Evolutionary conservation across 1,284 basidiomycete genomes (phyloP).

Genomic region (Lignosus rhinocerotis): DNA sequence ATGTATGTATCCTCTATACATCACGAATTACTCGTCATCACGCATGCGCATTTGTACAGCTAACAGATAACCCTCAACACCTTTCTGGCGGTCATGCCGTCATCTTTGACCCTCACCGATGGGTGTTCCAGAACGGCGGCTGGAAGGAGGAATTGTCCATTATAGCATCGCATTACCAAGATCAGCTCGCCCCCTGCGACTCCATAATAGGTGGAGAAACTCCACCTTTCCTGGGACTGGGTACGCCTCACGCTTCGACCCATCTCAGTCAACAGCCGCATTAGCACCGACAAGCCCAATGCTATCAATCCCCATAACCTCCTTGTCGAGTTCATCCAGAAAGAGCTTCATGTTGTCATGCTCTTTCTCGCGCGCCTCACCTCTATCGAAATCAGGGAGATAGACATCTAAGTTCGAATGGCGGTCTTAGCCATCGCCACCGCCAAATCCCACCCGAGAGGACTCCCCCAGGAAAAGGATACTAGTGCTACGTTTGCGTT

Average conservation of each 20-base stretch:
- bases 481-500: not conserved
- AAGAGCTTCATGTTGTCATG: constrained; percentile 44
- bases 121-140: constrained; percentile 35
- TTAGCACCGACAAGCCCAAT: constrained; percentile 37
- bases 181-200: constrained; percentile 39
- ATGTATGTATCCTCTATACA: constrained; percentile 35
- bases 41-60: constrained; percentile 29
- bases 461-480: not conserved
- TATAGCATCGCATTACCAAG: constrained; percentile 24
- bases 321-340: constrained; percentile 40
- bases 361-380: constrained; percentile 46
- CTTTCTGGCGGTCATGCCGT: constrained; percentile 42
- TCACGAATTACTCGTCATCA: not conserved
- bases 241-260: constrained; percentile 48
- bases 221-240: constrained; percentile 39
- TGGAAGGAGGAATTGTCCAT: constrained; percentile 31
- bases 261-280: constrained; percentile 28
- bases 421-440: constrained; percentile 18
- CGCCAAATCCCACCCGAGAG: not conserved
- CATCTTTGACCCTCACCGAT: constrained; percentile 46
- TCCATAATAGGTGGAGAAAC: constrained; percentile 23
- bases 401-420: constrained; percentile 31
- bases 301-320: constrained; percentile 37
- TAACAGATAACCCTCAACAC: constrained; percentile 53
- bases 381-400: constrained; percentile 40